Evolutionary conservation across 208 protist genomes (phyloP), one percentile per base, ranked within the genome.

Genomic region (Naegleria gruberi): DNA sequence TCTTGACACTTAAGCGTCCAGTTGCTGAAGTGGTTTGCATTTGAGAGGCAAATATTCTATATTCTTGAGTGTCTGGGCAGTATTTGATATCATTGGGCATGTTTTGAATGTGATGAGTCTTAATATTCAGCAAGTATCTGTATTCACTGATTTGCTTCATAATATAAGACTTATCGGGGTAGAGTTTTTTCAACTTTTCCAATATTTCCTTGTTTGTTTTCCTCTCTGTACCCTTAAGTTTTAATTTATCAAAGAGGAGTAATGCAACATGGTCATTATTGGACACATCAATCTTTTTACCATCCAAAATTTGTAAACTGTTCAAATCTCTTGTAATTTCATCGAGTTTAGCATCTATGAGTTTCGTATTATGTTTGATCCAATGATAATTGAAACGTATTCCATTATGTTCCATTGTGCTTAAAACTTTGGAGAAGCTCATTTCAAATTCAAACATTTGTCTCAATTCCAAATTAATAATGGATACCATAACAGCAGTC

Each of bases 1-100:
- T 87, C 7, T 41, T 90, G 43, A 92, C 65, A 34, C 42, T n/a
- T 4, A 94, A 85, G 26, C 92, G 73, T 19, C 92, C 92, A 30
- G 92, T 94, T 19, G 26, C 89, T 19, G 92, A 90, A 10, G 91
- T 83, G 8, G 91, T 93, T 47, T 93, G 90, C 34, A 91, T 89
- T 44, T 92, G 87, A n/a, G 23, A 5, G 4, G 47, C 89, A 82
- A 89, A 82, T 37, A 94, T 84, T 34, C 74, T 37, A 55, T 44
- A 77, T 37, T 77, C 65, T 37, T 19, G 12, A 37, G 26, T 77
- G 1, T 77, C 34, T 19, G 1, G 26, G 34, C 17, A 37, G 26
- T 15, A 77, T 77, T 37, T 77, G 30, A 77, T 77, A 77, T 77
- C 30, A 77, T 77, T 77, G 30, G 65, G 65, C 0, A 77, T 30